Percentiles rank a stretch among this genome's conserved stretches.
Evolutionary conservation across 345 rosid species (phyloP).

Genomic region (Boechera divaricarpa): DNA sequence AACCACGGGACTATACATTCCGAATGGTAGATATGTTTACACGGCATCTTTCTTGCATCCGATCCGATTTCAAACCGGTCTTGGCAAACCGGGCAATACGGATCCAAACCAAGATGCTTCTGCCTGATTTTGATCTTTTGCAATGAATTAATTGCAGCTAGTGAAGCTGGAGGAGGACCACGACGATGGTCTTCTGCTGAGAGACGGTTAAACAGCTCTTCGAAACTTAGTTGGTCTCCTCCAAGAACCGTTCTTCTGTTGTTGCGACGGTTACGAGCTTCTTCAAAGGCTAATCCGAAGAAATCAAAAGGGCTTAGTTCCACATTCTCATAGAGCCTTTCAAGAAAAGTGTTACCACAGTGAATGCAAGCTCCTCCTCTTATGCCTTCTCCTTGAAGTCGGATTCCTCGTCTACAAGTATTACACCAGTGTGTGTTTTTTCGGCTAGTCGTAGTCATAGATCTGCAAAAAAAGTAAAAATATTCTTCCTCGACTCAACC

Average conservation of each 20-base stretch:
- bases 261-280: constrained; percentile 38
- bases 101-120: constrained; percentile 37
- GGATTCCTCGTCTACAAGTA: constrained; percentile 39
- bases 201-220: constrained; percentile 39
- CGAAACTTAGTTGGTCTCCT: constrained; percentile 33
- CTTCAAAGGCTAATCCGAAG: constrained; percentile 29
- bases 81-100: constrained; percentile 39
- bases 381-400: constrained; percentile 18
- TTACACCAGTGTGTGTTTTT: constrained; percentile 44
- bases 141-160: constrained; percentile 15
- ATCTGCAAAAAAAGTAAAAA: neutral
- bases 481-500: neutral
- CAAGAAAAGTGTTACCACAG: constrained; percentile 38
- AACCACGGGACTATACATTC: constrained; percentile 41
- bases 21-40: constrained; percentile 45
- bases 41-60: constrained; percentile 42
- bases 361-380: constrained; percentile 40
- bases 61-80: constrained; percentile 44
- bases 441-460: constrained; percentile 34
- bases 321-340: constrained; percentile 35
- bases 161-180: constrained; percentile 47
- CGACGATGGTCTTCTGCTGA: constrained; percentile 41
- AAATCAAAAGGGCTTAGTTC: constrained; percentile 41
- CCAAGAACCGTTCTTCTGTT: constrained; percentile 20
- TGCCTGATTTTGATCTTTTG: constrained; percentile 38